Base-by-base conservation (phyloP, 495 filamentous ascomycete species). In the Hypoxylon trugodes region DNA sequence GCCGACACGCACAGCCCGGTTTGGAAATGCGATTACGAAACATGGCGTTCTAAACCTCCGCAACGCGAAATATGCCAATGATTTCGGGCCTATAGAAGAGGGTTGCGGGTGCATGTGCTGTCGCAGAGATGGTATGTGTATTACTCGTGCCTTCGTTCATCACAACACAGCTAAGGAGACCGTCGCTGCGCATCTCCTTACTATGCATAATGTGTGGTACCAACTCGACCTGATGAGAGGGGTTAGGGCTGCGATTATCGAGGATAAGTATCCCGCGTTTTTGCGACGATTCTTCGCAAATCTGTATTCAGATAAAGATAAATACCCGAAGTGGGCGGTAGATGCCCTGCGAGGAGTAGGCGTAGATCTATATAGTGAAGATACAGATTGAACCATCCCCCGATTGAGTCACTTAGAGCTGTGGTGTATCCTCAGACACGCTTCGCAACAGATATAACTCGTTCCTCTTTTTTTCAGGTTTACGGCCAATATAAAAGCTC, bases 1-100 rank as follows among this genome's bases (percentile, higher is more conserved):
- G 96, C 96, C 94, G 6, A 98, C 95, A 19, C 83, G 95, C 35
- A 98, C 95, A 19, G 95, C 96, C 76, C 87, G 95, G 24, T 98
- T 98, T 68, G 95, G 95, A 6, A 96, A 96, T 69, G 95, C 96
- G 28, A 86, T 98, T 54, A 96, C 92, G 6, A 85, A 88, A 47
- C 71, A 81, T 18, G 95, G 95, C 19, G 86, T 88, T 12, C 78
- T 97, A 28, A 97, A 97, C 69, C 80, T 98, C 24, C 89, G 91
- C 28, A 84, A 91, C 65, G 81, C 87, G n/a, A 74, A 76, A 16
- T 97, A 87, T 71, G 85, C 90, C 5, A 76, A 85, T 55, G 93
- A 97, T 76, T 96, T 95, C 69, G 73, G 82, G 1, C 90, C 95
- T 1, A 85, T 98, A 49, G 91, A 96, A 59, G 84, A 89, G 26